These are phyloP conservation scores for Syzygium syzygioides DNA, from an alignment of 441 rosid species.

Conservation along the genomic window DNA sequence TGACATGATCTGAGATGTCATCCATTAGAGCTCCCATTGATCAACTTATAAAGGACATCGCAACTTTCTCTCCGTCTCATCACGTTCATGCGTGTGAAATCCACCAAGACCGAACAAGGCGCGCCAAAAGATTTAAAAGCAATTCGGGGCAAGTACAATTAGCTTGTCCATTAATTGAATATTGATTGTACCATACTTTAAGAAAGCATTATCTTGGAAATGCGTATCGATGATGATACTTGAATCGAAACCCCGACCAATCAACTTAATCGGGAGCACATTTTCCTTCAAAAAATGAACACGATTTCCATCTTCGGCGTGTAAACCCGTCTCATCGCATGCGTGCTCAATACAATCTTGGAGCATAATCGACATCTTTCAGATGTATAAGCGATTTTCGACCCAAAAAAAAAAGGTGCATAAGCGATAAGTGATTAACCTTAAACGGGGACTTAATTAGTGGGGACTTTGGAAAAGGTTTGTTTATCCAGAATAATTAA, in stretches of 20 bases:
- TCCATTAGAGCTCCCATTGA: background rate
- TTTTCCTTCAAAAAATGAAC: background rate
- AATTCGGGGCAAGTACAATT: background rate
- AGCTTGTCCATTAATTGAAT: background rate
- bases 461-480: background rate
- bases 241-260: fast-evolving
- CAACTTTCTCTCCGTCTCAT: background rate
- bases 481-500: too few species aligned
- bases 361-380: background rate
- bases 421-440: background rate
- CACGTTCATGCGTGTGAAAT: background rate
- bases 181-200: background rate
- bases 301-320: background rate
- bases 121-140: background rate
- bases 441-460: background rate
- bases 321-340: background rate
- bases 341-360: background rate
- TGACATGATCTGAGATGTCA: background rate
- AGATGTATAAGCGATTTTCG: background rate
- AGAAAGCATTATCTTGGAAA: background rate
- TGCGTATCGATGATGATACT: background rate
- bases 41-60: background rate
- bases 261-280: background rate
- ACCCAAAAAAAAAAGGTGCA: too few species aligned
- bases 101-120: background rate